These are phyloP conservation scores for Panicum hallii DNA, from an alignment of 202 grass and related monocot genomes.

Conservation along the genomic window DNA sequence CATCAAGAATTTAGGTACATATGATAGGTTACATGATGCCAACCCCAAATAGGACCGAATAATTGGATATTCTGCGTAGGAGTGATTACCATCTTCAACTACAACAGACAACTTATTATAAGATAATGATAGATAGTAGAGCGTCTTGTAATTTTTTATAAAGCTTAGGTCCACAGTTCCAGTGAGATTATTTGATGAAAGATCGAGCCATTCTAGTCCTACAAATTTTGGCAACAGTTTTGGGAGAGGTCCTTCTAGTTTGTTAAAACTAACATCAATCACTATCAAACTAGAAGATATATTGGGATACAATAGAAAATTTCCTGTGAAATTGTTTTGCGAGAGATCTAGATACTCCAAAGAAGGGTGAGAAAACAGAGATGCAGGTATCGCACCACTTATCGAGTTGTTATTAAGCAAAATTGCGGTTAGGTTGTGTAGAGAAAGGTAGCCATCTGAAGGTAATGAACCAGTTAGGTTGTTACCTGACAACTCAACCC, in stretches of 20 bases:
- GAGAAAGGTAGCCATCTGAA: conserved; percentile 11
- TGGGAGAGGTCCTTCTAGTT: conserved; percentile 43
- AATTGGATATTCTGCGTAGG: neutral
- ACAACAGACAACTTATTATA: conserved; percentile 38
- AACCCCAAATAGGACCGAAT: conserved; percentile 5
- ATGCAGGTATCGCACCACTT: conserved; percentile 37
- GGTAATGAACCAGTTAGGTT: conserved; percentile 31
- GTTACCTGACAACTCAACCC: conserved; percentile 26
- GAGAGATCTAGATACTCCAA: conserved; percentile 22
- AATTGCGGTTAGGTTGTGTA: neutral
- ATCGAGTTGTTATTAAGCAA: conserved; percentile 34
- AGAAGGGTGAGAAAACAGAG: conserved; percentile 46
- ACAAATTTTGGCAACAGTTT: conserved; percentile 27
- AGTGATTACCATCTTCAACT: conserved; percentile 17
- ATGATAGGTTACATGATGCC: conserved; percentile 50
- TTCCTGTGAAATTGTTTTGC: conserved; percentile 43
- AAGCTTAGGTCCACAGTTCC: conserved; percentile 7
- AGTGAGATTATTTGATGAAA: conserved; percentile 53
- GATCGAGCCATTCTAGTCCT: neutral
- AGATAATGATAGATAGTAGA: conserved; percentile 35
- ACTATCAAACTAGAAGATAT: neutral
- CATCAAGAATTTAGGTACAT: conserved; percentile 45
- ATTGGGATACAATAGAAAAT: neutral
- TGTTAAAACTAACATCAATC: conserved; percentile 43
- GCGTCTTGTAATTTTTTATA: conserved; percentile 3